Evolutionary conservation across 1,139 yeast species (phyloP).

Genomic region (Zygoascus hellenicus): DNA sequence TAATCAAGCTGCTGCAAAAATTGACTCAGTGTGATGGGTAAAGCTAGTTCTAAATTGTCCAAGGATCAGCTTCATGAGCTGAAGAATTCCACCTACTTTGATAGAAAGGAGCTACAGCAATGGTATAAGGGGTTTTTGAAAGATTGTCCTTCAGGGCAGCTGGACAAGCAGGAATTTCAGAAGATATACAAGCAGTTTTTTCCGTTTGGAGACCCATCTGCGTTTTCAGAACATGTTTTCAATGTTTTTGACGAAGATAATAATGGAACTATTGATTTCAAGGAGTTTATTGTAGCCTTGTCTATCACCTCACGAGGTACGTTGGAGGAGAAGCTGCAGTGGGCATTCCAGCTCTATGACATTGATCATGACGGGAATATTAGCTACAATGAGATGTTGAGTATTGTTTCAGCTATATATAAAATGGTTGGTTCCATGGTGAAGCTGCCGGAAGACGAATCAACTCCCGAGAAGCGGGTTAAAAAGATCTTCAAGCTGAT

Average conservation of each 20-base stretch:
- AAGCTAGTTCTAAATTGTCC: constrained; percentile 86
- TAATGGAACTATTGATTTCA: constrained; percentile 80
- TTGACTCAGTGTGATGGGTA: constrained; percentile 58
- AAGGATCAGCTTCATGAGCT: constrained; percentile 83
- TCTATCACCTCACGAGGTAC: constrained; percentile 87
- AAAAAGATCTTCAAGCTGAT: constrained; percentile 69
- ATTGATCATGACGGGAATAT: constrained; percentile 71
- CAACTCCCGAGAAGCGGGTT: constrained; percentile 84
- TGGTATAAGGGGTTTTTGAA: constrained; percentile 96
- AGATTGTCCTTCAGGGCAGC: constrained; percentile 90
- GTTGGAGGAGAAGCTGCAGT: constrained; percentile 74
- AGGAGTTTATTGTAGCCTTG: constrained; percentile 84
- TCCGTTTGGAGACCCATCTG: constrained; percentile 96
- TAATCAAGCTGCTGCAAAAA: neutral
- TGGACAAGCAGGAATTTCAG: constrained; percentile 81
- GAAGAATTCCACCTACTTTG: constrained; percentile 84
- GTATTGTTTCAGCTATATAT: constrained; percentile 77
- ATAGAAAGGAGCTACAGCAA: constrained; percentile 89
- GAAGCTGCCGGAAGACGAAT: constrained; percentile 81
- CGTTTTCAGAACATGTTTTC: constrained; percentile 84
- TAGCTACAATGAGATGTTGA: constrained; percentile 68
- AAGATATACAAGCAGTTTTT: constrained; percentile 93
- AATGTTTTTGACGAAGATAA: constrained; percentile 81
- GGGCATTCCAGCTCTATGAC: constrained; percentile 83
- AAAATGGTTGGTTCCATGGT: constrained; percentile 97